Evolutionary conservation across 2,329 filamentous ascomycete genomes (phyloP), one percentile per base, ranked within the genome.

Genomic region (Cytospora leucostoma): DNA sequence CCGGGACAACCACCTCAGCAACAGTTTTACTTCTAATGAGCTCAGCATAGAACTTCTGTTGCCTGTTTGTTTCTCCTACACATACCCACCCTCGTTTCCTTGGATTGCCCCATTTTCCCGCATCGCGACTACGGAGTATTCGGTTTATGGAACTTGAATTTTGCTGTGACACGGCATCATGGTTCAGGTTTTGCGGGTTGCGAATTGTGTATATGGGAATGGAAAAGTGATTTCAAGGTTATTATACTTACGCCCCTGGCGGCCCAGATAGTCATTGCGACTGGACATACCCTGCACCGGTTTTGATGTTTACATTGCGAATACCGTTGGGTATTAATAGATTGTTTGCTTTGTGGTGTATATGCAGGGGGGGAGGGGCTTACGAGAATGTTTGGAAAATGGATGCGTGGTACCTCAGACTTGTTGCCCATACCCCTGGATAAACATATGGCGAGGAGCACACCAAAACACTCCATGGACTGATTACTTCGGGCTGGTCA

Each of bases 1-100:
- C 84, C 84, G 0, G 84, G 84, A 4, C 84, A 86, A 67, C 80
- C 82, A 17, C 79, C 81, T 49, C 77, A 78, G 66, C 82, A 83
- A 66, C 78, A 81, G 62, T 86, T 83, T 67, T 86, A 86, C 69
- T 87, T 84, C 67, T 86, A 73, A 53, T 19, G 19, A 44, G 4
- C 44, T 37, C 44, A 10, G n/a, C n/a, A 47, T 19, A 10, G 10
- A 10, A 3, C 2, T 27, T 4, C 27, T 27, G 27, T 21, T 21
- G 44, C 11, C 44, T 10, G n/a, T 10, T 19, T 47, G n/a, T 17
- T 19, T 3, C 17, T 21, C 21, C 44, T 19, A 19, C 7, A 19
- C 7, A 19, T 47, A n/a, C 10, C 12, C 21, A 15, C 13, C n/a
- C 17, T 10, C 11, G n/a, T 47, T 19, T 12, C 19, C n/a, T 47